Evolutionary conservation across 2,329 filamentous ascomycete genomes (phyloP).

Genomic region (Trichothecium sympodiale): DNA sequence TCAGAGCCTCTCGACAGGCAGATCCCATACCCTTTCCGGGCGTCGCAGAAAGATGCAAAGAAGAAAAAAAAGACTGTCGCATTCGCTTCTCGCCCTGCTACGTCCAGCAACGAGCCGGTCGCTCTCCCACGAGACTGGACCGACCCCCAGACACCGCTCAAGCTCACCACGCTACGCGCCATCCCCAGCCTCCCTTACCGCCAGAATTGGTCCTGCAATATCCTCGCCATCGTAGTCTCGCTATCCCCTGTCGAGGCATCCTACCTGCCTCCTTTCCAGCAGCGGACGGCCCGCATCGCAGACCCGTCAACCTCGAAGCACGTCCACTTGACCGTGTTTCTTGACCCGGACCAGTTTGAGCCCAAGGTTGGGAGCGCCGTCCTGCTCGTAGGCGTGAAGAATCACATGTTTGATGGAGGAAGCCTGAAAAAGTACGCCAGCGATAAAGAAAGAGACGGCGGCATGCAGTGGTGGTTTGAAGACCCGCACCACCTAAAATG

Average conservation of each 20-base stretch:
- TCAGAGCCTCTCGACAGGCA: too few relatives aligned
- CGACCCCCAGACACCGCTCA: slow-evolving; percentile 31
- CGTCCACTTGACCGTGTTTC: slow-evolving; percentile 42
- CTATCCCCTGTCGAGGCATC: slow-evolving; percentile 37
- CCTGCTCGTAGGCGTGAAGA: slow-evolving; percentile 43
- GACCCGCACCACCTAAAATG: slow-evolving; percentile 33
- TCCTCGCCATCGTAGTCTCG: slow-evolving; percentile 37
- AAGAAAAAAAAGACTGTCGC: slow-evolving; percentile 7
- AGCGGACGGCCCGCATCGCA: slow-evolving; percentile 38
- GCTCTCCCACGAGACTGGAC: slow-evolving; percentile 29
- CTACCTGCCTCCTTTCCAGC: slow-evolving; percentile 35
- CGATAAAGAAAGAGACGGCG: slow-evolving; percentile 18
- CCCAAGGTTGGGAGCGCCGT: slow-evolving; percentile 37
- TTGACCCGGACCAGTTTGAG: slow-evolving; percentile 37
- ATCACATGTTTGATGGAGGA: slow-evolving; percentile 40
- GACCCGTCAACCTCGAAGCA: slow-evolving; percentile 41
- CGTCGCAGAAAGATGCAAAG: neutral
- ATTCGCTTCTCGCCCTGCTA: slow-evolving; percentile 6
- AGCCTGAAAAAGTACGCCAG: slow-evolving; percentile 33
- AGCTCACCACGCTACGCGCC: slow-evolving; percentile 36
- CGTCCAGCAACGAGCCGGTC: slow-evolving; percentile 14
- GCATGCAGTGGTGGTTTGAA: slow-evolving; percentile 39
- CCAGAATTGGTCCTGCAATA: slow-evolving; percentile 47
- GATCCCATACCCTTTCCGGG: neutral
- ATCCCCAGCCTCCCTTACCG: slow-evolving; percentile 43